Percentiles rank a stretch among this genome's conserved stretches.
These are phyloP conservation scores for Chalciporus piperatus DNA, from an alignment of 768 basidiomycete species.

Conservation along the genomic window DNA sequence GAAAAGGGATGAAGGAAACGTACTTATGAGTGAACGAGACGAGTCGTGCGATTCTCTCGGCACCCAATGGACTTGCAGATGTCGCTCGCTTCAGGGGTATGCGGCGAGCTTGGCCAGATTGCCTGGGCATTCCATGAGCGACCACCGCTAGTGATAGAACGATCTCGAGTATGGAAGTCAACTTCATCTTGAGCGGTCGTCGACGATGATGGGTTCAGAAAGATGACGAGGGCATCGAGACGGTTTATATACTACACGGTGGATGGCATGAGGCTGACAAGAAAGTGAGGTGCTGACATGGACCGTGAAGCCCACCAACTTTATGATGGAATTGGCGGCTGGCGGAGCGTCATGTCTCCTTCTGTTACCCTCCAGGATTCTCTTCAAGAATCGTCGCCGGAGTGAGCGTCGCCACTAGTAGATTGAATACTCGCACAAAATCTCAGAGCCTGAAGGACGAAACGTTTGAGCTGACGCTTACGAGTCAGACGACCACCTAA, in stretches of 20 bases:
- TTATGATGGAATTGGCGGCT: conserved; percentile 1
- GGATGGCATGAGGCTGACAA: conserved; percentile 15
- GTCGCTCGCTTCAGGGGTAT: conserved; percentile 6
- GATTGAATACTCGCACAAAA: no score
- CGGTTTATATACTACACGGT: conserved; percentile 9
- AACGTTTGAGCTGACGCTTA: no score
- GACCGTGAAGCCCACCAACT: background rate
- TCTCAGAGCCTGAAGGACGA: no score
- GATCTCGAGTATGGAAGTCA: background rate
- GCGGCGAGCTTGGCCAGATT: conserved; percentile 1
- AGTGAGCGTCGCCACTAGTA: no score
- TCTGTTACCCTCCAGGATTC: no score
- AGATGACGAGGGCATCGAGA: background rate
- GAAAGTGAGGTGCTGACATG: background rate
- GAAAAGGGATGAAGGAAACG: background rate
- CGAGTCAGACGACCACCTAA: no score
- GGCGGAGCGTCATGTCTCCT: background rate
- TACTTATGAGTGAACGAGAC: conserved; percentile 6
- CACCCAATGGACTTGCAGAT: background rate
- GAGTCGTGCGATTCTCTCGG: background rate
- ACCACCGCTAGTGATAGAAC: conserved; percentile 1
- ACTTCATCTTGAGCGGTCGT: conserved; percentile 8
- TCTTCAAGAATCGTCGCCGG: no score
- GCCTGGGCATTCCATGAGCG: conserved; percentile 7
- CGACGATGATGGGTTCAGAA: background rate